Percentiles rank a stretch among this genome's conserved stretches.
These are phyloP conservation scores for Rhodamnia argentea DNA, from an alignment of 345 rosid genomes.

Conservation along the genomic window DNA sequence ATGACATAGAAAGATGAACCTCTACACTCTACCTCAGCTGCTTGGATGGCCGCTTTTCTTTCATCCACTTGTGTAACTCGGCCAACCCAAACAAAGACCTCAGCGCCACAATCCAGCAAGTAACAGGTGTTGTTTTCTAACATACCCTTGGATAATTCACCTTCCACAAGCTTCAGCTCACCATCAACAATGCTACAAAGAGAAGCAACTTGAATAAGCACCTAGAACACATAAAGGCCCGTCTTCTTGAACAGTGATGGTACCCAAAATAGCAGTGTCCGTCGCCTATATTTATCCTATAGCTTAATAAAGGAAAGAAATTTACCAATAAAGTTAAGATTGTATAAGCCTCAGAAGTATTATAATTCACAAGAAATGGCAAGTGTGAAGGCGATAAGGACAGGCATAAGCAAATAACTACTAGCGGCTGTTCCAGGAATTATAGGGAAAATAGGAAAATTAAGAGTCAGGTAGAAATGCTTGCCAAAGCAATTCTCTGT, in stretches of 20 bases:
- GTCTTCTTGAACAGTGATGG: neutral
- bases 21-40: constrained; percentile 57
- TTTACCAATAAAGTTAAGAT: neutral
- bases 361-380: neutral
- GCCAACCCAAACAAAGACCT: constrained; percentile 96
- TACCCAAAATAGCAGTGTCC: neutral
- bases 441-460: neutral
- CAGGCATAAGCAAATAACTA: neutral
- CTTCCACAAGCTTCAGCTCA: constrained; percentile 49
- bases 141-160: constrained; percentile 64
- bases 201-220: constrained; percentile 4
- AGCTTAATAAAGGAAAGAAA: neutral
- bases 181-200: constrained; percentile 56
- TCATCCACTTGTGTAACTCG: constrained; percentile 93
- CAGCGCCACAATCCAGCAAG: constrained; percentile 78
- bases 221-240: neutral
- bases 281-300: neutral
- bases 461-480: neutral
- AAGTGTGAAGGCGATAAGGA: neutral
- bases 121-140: constrained; percentile 78
- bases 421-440: neutral
- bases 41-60: constrained; percentile 74
- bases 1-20: neutral
- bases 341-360: neutral
- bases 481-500: neutral